Evolutionary conservation across 805 yeast genomes (phyloP), one percentile per base, ranked within the genome.

Genomic region (Candida endomychidarum): DNA sequence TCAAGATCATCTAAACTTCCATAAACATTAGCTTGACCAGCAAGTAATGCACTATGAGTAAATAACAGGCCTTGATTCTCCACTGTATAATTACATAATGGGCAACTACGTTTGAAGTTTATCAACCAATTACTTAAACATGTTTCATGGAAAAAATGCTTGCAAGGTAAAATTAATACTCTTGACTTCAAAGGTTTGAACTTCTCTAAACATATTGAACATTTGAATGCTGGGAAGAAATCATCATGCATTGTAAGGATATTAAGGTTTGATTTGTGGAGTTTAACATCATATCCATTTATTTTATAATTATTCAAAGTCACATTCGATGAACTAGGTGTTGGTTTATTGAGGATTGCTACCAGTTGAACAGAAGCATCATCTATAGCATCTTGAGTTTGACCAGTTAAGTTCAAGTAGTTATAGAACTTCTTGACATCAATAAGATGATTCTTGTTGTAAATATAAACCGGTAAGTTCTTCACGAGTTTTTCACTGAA

Each of bases 101-200:
- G 86, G 50, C 86, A 80, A 24, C 65, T 61, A 42, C 77, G 65
- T 38, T 72, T 66, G 49, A 78, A 75, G 45, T 67, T 65, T 11
- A 79, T 67, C 30, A 80, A 66, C 86, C 86, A 80, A 43, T 76
- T 77, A 17, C 79, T 63, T 36, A 80, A 70, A 53, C 86, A 80
- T 18, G 61, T 63, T 31, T 71, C 72, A 52, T 80, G 86, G 58
- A 71, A 80, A 46, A 78, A 76, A 54, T 80, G 86, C 37, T 74
- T 73, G 53, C 86, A 80, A 6, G 78, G 80, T 35, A 80, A 62
- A 16, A 71, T 63, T 60, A 79, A 63, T 14, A 80, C 77, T 34
- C 64, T 61, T 16, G 76, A 65, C 40, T 60, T 62, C 22, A 77
- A 68, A 11, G 73, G 71, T 8, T 61, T 57, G 49, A 74, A 80